Conservation (phyloP, 345 rosid species). For the Euphorbia peplus region DNA sequence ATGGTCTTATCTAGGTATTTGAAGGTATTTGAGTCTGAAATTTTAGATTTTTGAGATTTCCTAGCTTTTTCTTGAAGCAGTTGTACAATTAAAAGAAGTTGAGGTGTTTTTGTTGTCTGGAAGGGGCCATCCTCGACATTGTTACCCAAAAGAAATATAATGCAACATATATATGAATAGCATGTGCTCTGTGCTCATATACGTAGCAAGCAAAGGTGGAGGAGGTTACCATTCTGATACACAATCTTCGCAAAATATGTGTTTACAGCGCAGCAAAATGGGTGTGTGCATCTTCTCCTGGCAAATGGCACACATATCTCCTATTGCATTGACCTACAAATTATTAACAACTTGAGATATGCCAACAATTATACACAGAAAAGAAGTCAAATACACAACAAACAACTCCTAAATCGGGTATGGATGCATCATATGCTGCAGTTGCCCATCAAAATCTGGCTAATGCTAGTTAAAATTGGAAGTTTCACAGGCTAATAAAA, state of each 20-base stretch:
- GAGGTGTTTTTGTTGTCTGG: neutral
- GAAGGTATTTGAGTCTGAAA: neutral
- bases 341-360: conserved; percentile 1
- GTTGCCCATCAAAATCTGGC: neutral
- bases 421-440: neutral
- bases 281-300: conserved; percentile 76
- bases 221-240: conserved; percentile 56
- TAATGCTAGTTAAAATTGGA: neutral
- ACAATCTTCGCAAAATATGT: conserved; percentile 68
- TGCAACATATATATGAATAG: neutral
- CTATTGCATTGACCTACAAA: conserved; percentile 47
- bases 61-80: neutral
- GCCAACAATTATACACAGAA: neutral
- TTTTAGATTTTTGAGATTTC: neutral
- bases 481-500: neutral
- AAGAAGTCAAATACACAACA: neutral
- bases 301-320: conserved; percentile 69
- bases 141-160: neutral
- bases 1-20: too few species aligned
- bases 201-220: neutral
- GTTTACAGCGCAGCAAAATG: conserved; percentile 49
- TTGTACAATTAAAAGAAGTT: neutral
- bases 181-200: neutral
- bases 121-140: neutral
- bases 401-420: neutral